phyloP scores from a whole-genome alignment of 768 basidiomycete species.

The Tulasnella sp. region DNA sequence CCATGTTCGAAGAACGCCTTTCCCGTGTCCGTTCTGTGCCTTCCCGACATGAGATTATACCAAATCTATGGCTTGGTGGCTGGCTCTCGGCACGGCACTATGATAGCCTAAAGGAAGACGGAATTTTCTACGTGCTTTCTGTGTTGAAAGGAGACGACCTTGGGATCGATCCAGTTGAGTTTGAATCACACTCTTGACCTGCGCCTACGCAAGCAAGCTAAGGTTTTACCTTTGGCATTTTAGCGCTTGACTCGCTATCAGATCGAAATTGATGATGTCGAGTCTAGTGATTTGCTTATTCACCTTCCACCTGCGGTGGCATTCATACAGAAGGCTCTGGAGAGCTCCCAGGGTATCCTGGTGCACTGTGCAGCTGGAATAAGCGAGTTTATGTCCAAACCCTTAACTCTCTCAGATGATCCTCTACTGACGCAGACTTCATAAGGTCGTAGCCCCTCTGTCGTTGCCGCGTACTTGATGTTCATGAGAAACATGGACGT shows the following conservation, averaged over 20 bases:
- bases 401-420: no score
- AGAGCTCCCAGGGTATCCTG: conserved; percentile 64
- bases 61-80: conserved; percentile 78
- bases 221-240: neutral
- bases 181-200: neutral
- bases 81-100: conserved; percentile 57
- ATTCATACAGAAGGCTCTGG: conserved; percentile 71
- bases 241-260: conserved; percentile 76
- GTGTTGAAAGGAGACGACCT: conserved; percentile 61
- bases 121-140: conserved; percentile 65
- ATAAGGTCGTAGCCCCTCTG: conserved; percentile 70
- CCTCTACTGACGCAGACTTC: no score
- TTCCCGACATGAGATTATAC: conserved; percentile 57
- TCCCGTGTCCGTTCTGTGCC: no score
- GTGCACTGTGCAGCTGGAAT: conserved; percentile 88
- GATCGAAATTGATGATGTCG: conserved; percentile 65
- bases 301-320: conserved; percentile 71
- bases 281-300: conserved; percentile 64
- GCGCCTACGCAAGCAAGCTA: conserved; percentile 5
- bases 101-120: conserved; percentile 48
- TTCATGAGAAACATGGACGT: conserved; percentile 48
- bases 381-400: conserved; percentile 49
- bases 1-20: no score
- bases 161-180: conserved; percentile 50
- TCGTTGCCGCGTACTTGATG: conserved; percentile 87